Percentiles rank a stretch among this genome's conserved stretches.
phyloP scores from a whole-genome alignment of 108 stramenopile species.

The Nitzschia palea region DNA sequence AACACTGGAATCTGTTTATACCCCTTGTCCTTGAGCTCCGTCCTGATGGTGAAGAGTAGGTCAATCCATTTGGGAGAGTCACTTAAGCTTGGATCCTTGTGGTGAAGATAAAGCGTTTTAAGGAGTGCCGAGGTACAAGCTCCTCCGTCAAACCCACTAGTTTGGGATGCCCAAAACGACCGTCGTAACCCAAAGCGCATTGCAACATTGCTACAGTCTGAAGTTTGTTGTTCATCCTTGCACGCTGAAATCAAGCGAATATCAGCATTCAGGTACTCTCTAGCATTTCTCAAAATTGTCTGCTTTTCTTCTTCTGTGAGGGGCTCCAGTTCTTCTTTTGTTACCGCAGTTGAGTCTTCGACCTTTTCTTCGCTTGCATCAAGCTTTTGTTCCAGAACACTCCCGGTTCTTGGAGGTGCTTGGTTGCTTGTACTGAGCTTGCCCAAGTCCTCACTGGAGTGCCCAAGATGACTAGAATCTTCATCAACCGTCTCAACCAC shows the following conservation, averaged over 20 bases:
- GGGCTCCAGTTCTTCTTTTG: not conserved
- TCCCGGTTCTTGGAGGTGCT: too few relatives aligned
- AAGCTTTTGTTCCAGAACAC: too few relatives aligned
- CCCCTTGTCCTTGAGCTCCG: slow-evolving; percentile 12
- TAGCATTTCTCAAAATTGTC: not conserved
- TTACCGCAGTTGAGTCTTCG: not conserved
- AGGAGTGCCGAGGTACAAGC: slow-evolving; percentile 81
- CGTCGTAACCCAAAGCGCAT: slow-evolving; percentile 17
- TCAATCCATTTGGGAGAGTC: slow-evolving; percentile 60
- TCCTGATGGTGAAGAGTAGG: slow-evolving; percentile 53
- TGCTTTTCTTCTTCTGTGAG: not conserved
- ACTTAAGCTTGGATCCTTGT: slow-evolving; percentile 34
- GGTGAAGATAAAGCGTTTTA: slow-evolving; percentile 42
- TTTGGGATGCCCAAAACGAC: slow-evolving; percentile 64
- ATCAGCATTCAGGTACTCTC: slow-evolving; percentile 25
- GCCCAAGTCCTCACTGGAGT: not conserved
- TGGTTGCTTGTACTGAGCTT: not conserved
- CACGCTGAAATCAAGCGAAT: slow-evolving; percentile 84
- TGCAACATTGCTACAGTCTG: slow-evolving; percentile 60
- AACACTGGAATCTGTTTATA: slow-evolving; percentile 55
- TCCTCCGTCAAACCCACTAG: slow-evolving; percentile 55
- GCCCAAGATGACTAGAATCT: not conserved
- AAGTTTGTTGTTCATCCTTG: slow-evolving; percentile 68
- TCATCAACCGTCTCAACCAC: slow-evolving; percentile 1
- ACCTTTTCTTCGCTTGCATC: not conserved